These are phyloP conservation scores for Hirsutella rhossiliensis DNA, from an alignment of 2,329 filamentous ascomycete genomes.

Conservation along the genomic window DNA sequence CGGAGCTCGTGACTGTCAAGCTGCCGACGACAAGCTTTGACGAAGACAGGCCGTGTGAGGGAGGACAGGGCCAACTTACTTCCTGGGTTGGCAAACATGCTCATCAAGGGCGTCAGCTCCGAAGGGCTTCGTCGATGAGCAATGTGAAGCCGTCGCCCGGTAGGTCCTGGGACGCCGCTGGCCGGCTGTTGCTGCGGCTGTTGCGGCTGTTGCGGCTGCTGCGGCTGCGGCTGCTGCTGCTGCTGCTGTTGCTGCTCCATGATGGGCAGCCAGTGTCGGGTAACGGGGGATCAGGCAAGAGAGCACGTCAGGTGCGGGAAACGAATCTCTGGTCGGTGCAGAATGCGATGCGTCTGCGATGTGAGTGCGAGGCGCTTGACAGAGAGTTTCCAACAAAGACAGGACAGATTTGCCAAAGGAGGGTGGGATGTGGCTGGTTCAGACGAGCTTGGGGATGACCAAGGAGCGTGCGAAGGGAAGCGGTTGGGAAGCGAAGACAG, in stretches of 20 bases:
- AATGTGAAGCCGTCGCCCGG: slow-evolving; percentile 88
- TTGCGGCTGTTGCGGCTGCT: slow-evolving; percentile 42
- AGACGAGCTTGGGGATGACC: slow-evolving; percentile 16
- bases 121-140: slow-evolving; percentile 94
- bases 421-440: background rate
- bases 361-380: background rate
- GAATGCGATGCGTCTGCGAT: slow-evolving; percentile 6
- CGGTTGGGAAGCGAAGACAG: slow-evolving; percentile 18
- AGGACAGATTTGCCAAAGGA: slow-evolving; percentile 3
- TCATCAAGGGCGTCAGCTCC: slow-evolving; percentile 94
- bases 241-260: slow-evolving; percentile 41
- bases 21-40: background rate
- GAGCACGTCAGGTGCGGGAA: slow-evolving; percentile 31
- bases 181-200: slow-evolving; percentile 34
- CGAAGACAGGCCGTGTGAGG: no score
- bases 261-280: slow-evolving; percentile 35
- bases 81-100: slow-evolving; percentile 61
- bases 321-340: slow-evolving; percentile 5
- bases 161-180: slow-evolving; percentile 56
- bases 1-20: background rate
- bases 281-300: slow-evolving; percentile 1
- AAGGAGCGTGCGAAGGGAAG: slow-evolving; percentile 25
- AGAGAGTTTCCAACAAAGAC: slow-evolving; percentile 3
- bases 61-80: slow-evolving; percentile 37
- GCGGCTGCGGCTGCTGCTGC: slow-evolving; percentile 23